These are phyloP conservation scores for Stachybotrys elegans DNA, from an alignment of 2,329 filamentous ascomycete species.

Conservation along the genomic window DNA sequence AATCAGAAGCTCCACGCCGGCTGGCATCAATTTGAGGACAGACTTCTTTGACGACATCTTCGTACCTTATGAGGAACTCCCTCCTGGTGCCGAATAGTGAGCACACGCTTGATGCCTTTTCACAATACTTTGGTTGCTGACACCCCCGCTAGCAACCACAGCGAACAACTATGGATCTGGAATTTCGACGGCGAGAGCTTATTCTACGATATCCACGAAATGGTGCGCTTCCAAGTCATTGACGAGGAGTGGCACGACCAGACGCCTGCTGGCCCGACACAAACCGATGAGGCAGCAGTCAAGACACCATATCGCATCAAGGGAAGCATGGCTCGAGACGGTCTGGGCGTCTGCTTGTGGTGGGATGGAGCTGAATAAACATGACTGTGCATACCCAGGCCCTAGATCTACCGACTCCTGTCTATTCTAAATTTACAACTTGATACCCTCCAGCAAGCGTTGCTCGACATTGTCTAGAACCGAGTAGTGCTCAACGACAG, in stretches of 20 bases:
- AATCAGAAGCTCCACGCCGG: conserved; percentile 68
- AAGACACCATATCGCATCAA: conserved; percentile 69
- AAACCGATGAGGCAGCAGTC: conserved; percentile 55
- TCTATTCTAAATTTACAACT: conserved; percentile 28
- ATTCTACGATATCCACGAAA: conserved; percentile 87
- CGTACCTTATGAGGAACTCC: conserved; percentile 68
- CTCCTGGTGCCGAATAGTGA: conserved; percentile 72
- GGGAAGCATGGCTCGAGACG: conserved; percentile 58
- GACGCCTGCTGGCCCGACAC: conserved; percentile 62
- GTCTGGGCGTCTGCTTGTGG: conserved; percentile 60
- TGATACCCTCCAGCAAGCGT: conserved; percentile 61
- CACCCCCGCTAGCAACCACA: conserved; percentile 52
- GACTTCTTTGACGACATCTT: conserved; percentile 95
- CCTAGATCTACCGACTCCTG: conserved; percentile 3
- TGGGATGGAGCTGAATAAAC: conserved; percentile 41
- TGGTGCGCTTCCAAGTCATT: conserved; percentile 80
- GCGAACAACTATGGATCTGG: conserved; percentile 83
- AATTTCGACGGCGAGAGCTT: conserved; percentile 67
- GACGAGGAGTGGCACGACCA: conserved; percentile 90
- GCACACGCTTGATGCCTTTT: conserved; percentile 22
- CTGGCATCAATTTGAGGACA: conserved; percentile 73
- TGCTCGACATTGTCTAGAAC: conserved; percentile 86
- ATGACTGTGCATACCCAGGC: conserved; percentile 1
- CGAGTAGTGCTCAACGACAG: conserved; percentile 90
- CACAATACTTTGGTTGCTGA: conserved; percentile 7